Base-by-base conservation (phyloP, 805 yeast species). In the Metschnikowia borealis region DNA sequence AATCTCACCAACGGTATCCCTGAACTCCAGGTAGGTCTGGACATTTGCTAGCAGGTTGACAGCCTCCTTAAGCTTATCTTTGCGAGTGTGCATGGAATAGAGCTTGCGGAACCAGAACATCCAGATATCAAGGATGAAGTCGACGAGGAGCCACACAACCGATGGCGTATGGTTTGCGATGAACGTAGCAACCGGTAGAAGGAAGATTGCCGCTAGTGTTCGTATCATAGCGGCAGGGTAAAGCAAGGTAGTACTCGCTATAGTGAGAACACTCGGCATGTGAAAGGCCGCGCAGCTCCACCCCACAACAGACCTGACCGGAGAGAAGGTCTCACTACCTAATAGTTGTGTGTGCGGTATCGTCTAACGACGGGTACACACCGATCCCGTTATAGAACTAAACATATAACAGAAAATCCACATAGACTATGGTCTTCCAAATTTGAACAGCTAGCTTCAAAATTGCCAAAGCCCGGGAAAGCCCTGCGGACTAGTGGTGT, bases 11-110 rank as follows among this genome's bases (percentile, higher is more conserved):
- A 74, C 75, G 0, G 80, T 75, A 18, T 66, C 68, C 54, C 78
- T 83, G 92, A 96, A 92, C 50, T 87, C 92, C 37, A 77, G 80
- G 63, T 82, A 87, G 17, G 78, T 75, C 39, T 74, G 70, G 17
- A 85, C 84, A 18, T 68, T 68, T 17, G 77, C 77, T 36, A 83
- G 63, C 52, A 74, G 72, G 54, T 75, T 75, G 43, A 78, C 71
- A 11, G 77, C 78, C 44, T 76, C 78, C 50, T 76, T 69, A 15
- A 77, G 60, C 11, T 80, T 77, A 56, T 73, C 75, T 55, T 75
- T 69, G 29, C 71, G 57, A 36, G 65, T 62, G 48, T 73, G 66
- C 42, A 74, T 51, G 13, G 60, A 62, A 54, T 67, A 64, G 6
- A 73, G 54, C 54, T 68, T 68, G 39, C 64, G 69, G 20, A 71